phyloP scores from a whole-genome alignment of 305 asterid genomes.

The Salvia sclarea region DNA sequence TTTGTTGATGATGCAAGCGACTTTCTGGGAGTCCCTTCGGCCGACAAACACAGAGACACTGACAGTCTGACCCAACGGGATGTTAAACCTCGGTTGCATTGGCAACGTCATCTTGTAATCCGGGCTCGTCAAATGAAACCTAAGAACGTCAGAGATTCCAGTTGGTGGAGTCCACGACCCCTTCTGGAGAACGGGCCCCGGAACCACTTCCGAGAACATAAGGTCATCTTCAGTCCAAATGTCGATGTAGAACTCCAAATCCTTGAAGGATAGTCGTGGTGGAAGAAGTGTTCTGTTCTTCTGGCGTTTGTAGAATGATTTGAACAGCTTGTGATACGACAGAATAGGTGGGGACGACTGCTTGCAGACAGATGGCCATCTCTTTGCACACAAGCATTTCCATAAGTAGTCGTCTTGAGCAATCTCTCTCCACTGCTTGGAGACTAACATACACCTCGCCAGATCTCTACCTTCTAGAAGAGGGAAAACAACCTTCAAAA shows the following conservation, averaged over 20 bases:
- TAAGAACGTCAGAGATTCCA: constrained; percentile 71
- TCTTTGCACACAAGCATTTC: constrained; percentile 83
- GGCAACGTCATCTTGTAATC: constrained; percentile 92
- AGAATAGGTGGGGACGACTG: constrained; percentile 58
- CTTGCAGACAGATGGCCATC: constrained; percentile 92
- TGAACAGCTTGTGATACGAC: constrained; percentile 61
- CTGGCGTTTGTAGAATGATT: constrained; percentile 60
- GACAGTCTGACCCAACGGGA: constrained; percentile 70
- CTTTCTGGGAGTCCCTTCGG: constrained; percentile 67
- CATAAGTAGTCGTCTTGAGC: constrained; percentile 86
- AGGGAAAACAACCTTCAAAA: constrained; percentile 87
- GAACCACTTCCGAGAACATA: constrained; percentile 76
- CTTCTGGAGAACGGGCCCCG: constrained; percentile 69
- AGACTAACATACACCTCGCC: constrained; percentile 68
- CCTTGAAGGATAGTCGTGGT: constrained; percentile 75
- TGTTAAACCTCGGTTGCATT: constrained; percentile 64
- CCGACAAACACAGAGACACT: constrained; percentile 78
- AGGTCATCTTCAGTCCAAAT: constrained; percentile 76
- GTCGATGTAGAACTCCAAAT: constrained; percentile 87
- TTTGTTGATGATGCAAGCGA: constrained; percentile 75
- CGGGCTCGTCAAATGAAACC: constrained; percentile 65
- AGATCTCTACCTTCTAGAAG: constrained; percentile 79
- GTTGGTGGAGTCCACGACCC: constrained; percentile 66
- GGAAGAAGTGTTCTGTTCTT: constrained; percentile 56
- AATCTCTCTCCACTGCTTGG: constrained; percentile 73